phyloP scores from a whole-genome alignment of 169 alveolate genomes.

The Cyclospora cayetanensis region DNA sequence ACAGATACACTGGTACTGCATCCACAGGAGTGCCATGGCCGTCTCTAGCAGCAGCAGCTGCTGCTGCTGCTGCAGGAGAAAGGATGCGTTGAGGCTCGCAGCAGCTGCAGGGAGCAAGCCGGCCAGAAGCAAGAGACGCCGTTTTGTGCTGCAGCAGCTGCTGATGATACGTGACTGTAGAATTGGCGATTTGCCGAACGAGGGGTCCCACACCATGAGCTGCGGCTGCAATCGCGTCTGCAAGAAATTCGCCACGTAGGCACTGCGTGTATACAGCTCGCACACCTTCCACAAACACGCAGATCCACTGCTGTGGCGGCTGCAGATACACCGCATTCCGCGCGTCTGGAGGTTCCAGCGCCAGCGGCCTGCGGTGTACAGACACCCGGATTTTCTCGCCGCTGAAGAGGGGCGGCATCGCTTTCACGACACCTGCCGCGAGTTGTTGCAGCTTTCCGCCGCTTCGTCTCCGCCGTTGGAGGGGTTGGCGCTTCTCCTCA shows the following conservation, averaged over 20 bases:
- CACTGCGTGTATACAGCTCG: slow-evolving; percentile 10
- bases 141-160: slow-evolving; percentile 46
- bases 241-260: neutral
- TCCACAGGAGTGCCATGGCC: neutral
- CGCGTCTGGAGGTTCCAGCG: neutral
- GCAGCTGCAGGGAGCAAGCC: slow-evolving; percentile 29
- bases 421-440: neutral
- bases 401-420: slow-evolving; percentile 9
- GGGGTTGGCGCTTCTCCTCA: slow-evolving; percentile 17
- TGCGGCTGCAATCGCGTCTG: slow-evolving; percentile 48
- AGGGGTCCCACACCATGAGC: slow-evolving; percentile 44
- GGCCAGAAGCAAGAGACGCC: slow-evolving; percentile 41
- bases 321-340: neutral
- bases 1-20: slow-evolving; percentile 5
- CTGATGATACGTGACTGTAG: slow-evolving; percentile 25
- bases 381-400: slow-evolving; percentile 19
- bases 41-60: slow-evolving; percentile 39
- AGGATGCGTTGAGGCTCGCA: neutral
- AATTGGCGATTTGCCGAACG: neutral
- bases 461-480: neutral
- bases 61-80: slow-evolving; percentile 50
- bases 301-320: slow-evolving; percentile 50
- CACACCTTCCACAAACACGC: slow-evolving; percentile 23
- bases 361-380: slow-evolving; percentile 14
- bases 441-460: neutral